Base-by-base conservation (phyloP, 768 basidiomycete species). In the Termitomyces sp. region DNA sequence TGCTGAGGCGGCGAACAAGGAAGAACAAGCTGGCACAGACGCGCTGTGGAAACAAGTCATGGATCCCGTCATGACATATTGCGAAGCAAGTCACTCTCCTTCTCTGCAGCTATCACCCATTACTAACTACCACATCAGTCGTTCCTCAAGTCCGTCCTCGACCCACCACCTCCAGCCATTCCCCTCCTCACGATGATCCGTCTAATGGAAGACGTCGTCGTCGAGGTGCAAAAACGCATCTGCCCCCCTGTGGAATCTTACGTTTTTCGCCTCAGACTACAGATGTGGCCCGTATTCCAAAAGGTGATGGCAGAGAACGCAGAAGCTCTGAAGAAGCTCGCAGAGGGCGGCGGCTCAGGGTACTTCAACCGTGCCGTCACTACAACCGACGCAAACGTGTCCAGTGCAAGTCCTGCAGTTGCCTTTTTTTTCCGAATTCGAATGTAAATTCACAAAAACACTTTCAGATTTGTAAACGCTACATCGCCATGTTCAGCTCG, bases 271-370 rank as follows among this genome's bases (percentile, higher is more conserved):
- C 77, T 94, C 45, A 87, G 92, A 22, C 72, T 99, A 55, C 81
- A 86, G 63, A 84, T 98, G 79, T 98, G 94, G 93, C 97, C 96
- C 2, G 77, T 89, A 5, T 98, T 96, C 72, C 90, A 95, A 67
- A 95, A 90, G 65, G 81, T 81, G 32, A 90, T 98, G 86, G 82
- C 88, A 24, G 86, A 88, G 20, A 85, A 98, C 62, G 77, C 88
- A 46, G 93, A 95, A 14, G 80, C 85, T 30, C 71, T 98, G 59
- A 94, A 88, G 70, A 90, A 84, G 68, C 70, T 94, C 26, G 89
- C 90, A 1, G 95, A 94, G 64, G 86, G 88, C 14, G 75, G 83
- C 22, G 73, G 76, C 57, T 70, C 73, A 35, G 78, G 87, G 36
- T 86, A 86, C 65, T 86, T 89, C 66, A 81, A 81, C 63, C 80